Evolutionary conservation across 495 filamentous ascomycete genomes (phyloP), one percentile per base, ranked within the genome.

Genomic region (Aspergillus panamensis): DNA sequence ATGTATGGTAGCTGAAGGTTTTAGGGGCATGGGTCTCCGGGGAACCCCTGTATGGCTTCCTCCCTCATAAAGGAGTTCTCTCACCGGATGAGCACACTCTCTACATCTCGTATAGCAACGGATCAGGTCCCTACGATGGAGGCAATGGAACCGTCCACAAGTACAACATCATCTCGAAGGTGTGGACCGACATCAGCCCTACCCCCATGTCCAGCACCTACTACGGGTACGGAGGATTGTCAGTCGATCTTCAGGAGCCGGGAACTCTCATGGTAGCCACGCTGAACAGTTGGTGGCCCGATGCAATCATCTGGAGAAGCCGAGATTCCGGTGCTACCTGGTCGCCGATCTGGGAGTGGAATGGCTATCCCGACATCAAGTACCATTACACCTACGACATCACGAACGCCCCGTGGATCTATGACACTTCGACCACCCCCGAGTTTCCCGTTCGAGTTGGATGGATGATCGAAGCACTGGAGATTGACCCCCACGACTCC

Each of bases 271-370:
- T 61, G 59, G 59, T 61, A 4, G 59, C 59, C 6, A 37, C 59
- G 8, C 31, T 61, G n/a, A 61, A 61, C 53, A 47, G 45, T 48
- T 61, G 59, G 59, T 61, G 59, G 59, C 59, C 59, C 35, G 59
- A 61, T 25, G 59, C 44, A 21, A 30, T 56, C 21, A 61, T 61
- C 47, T 61, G 10, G 10, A 47, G 59, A 13, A 61, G 59, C 13
- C 3, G 20, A 2, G 59, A 61, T 42, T 57, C 59, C 17, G 59
- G 59, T 8, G 53, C 37, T 10, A 57, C 53, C 47, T 61, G 59
- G 59, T 52, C 53, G 2, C 53, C 53, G 8, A 56, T 61, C 45
- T 61, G 59, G 59, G 59, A 42, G 8, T 61, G 59, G 59, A 61
- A 61, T n/a, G 59, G 59, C 7, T 61, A 61, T 43, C 59, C 59